These are phyloP conservation scores for Cucumis hystrix DNA, from an alignment of 306 rosid genomes.

Conservation along the genomic window DNA sequence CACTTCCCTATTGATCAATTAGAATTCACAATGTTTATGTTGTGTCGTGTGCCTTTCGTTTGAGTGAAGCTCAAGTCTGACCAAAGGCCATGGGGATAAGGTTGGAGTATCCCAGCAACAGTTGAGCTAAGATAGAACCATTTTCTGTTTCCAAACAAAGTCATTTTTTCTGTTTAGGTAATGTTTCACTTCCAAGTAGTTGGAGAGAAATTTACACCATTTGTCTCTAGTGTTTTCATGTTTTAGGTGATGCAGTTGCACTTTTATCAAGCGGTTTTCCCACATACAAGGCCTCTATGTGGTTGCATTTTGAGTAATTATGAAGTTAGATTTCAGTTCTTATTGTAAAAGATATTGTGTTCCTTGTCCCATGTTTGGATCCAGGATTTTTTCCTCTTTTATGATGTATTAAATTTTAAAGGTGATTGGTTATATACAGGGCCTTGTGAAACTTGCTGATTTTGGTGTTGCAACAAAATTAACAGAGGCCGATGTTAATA, in stretches of 20 bases:
- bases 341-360: neutral
- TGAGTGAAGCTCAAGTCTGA: neutral
- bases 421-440: constrained; percentile 26
- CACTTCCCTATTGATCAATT: neutral
- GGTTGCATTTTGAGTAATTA: neutral
- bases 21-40: neutral
- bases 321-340: neutral
- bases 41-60: neutral
- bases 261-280: neutral
- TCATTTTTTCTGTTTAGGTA: constrained; percentile 16
- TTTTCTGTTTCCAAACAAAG: neutral
- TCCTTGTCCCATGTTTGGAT: neutral
- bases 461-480: constrained; percentile 97
- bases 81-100: neutral
- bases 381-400: neutral
- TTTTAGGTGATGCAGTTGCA: neutral
- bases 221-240: neutral
- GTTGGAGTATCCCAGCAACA: too few relatives aligned
- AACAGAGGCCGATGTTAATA: constrained; percentile 96
- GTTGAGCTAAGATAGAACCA: constrained; percentile 3
- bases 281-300: neutral
- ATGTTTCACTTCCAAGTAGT: neutral
- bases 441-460: constrained; percentile 99
- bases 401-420: neutral
- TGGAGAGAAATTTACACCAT: neutral